phyloP scores from a whole-genome alignment of 129 eudicot species.

The Calendula officinalis region DNA sequence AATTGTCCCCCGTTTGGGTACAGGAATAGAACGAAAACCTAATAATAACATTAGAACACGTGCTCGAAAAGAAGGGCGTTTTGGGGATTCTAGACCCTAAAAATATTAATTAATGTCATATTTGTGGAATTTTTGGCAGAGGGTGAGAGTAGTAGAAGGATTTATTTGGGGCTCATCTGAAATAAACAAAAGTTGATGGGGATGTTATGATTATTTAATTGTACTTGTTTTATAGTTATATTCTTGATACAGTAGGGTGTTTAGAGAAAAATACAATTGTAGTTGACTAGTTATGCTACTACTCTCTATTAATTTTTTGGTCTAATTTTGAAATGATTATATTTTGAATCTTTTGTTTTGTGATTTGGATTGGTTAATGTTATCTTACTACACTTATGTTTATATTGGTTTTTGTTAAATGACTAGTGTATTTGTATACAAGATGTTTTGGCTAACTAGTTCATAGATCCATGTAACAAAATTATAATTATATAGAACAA shows the following conservation, averaged over 20 bases:
- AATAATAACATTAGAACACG: conserved; percentile 34
- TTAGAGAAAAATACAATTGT: conserved; percentile 21
- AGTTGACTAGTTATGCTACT: conserved; percentile 1
- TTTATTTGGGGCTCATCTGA: conserved; percentile 21
- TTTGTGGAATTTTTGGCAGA: conserved; percentile 20
- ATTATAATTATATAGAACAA: no score
- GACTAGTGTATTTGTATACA: no score
- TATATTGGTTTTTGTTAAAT: no score
- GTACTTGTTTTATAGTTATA: conserved; percentile 32
- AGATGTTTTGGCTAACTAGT: no score
- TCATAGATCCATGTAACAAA: no score
- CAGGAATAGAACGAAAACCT: conserved; percentile 28
- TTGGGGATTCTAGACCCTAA: conserved; percentile 38
- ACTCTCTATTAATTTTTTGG: no score
- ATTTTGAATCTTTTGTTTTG: no score
- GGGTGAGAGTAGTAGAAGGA: conserved; percentile 15
- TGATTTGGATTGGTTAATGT: no score
- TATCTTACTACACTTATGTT: no score
- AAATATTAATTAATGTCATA: not conserved
- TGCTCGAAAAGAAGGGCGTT: conserved; percentile 87
- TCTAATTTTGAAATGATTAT: no score
- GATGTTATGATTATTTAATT: not conserved
- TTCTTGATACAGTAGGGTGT: conserved; percentile 21
- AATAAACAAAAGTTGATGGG: conserved; percentile 16
- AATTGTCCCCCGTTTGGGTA: conserved; percentile 56